Conservation (phyloP, 1,284 basidiomycete genomes). For the Ganoderma leucocontextum region DNA sequence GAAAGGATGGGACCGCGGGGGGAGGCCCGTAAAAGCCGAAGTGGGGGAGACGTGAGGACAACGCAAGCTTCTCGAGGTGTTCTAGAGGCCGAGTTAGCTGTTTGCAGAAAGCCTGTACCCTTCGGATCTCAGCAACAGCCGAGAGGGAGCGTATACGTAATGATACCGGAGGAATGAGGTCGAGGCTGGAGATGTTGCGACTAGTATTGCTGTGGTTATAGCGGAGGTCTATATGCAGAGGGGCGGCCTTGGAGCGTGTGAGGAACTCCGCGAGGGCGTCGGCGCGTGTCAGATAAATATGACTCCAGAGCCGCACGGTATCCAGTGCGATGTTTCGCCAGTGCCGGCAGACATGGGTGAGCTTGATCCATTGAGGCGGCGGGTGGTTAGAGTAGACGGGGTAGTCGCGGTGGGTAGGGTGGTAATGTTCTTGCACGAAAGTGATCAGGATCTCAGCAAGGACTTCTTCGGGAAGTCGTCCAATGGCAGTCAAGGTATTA, state of each 20-base stretch:
- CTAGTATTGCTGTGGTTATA: neutral
- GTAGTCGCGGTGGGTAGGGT: neutral
- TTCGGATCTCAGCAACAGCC: neutral
- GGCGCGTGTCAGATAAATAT: neutral
- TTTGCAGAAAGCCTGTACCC: neutral
- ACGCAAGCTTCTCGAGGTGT: neutral
- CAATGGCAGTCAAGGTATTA: conserved; percentile 8
- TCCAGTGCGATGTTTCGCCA: neutral
- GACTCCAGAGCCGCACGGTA: neutral
- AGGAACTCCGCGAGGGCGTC: neutral
- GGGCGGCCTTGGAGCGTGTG: neutral
- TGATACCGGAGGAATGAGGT: neutral
- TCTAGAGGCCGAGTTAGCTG: neutral
- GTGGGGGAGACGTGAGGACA: neutral
- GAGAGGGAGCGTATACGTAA: neutral
- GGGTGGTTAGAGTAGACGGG: neutral
- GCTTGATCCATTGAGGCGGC: neutral
- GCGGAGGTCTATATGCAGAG: neutral
- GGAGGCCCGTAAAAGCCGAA: neutral
- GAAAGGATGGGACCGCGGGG: neutral
- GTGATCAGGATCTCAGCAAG: conserved; percentile 7
- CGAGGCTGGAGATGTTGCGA: neutral
- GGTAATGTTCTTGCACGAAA: neutral
- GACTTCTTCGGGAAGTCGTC: conserved; percentile 11
- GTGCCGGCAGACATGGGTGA: neutral